Percentiles rank a stretch among this genome's conserved stretches.
phyloP scores from a whole-genome alignment of 495 filamentous ascomycete genomes.

The Podospora pseudocomata region DNA sequence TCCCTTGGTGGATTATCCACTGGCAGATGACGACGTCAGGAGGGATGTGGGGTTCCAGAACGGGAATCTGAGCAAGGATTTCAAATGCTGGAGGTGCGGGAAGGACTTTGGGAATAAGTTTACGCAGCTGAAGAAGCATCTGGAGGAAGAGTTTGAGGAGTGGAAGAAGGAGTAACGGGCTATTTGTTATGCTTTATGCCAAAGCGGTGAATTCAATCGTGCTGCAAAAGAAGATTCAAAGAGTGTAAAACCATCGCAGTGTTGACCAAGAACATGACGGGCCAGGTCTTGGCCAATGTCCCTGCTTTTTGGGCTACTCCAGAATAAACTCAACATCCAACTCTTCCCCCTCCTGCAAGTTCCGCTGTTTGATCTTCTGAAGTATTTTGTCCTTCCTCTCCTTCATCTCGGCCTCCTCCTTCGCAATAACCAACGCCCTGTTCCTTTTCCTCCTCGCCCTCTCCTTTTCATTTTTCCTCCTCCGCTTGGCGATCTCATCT shows the following conservation, averaged over 20 bases:
- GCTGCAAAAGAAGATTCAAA: too few species aligned
- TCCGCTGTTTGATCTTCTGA: neutral
- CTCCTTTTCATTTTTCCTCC: neutral
- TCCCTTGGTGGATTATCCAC: slow-evolving; percentile 73
- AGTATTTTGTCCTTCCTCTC: neutral
- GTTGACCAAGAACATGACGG: too few species aligned
- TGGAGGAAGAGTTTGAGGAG: slow-evolving; percentile 72
- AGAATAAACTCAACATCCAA: neutral
- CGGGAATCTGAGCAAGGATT: slow-evolving; percentile 50
- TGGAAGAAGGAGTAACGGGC: slow-evolving; percentile 65
- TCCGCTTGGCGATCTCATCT: neutral
- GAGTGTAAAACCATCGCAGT: too few species aligned
- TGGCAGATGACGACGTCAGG: slow-evolving; percentile 58
- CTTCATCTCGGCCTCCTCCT: neutral
- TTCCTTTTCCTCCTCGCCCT: neutral
- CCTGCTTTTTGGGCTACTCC: neutral
- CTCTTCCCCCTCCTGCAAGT: neutral
- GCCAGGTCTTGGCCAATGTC: too few species aligned
- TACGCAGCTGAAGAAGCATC: slow-evolving; percentile 69
- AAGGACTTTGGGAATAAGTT: slow-evolving; percentile 69
- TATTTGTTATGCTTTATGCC: too few species aligned
- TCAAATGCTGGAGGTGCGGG: slow-evolving; percentile 85
- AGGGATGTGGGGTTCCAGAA: slow-evolving; percentile 55
- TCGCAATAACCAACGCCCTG: neutral
- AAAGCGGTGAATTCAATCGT: neutral